These are phyloP conservation scores for Poa annua DNA, from an alignment of 176 grass and related monocot genomes.

Conservation along the genomic window DNA sequence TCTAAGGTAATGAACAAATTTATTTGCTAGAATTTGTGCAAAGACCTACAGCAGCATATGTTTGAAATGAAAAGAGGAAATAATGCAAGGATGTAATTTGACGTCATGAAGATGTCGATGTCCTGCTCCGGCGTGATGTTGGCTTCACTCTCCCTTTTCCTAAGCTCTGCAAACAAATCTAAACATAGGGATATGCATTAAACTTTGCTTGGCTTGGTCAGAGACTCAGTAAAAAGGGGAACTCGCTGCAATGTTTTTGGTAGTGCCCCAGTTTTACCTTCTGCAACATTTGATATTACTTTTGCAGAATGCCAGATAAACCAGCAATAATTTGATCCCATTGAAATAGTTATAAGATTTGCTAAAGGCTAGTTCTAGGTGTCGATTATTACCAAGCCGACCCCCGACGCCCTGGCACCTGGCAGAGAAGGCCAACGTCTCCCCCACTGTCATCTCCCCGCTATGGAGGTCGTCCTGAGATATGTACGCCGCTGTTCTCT, in stretches of 20 bases:
- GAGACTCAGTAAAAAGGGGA: not conserved
- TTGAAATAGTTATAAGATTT: not conserved
- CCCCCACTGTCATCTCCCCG: conserved; percentile 69
- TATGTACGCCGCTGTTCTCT: conserved; percentile 55
- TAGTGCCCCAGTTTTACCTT: not conserved
- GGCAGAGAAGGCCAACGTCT: conserved; percentile 60
- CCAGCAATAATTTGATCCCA: not conserved
- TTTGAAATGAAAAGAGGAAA: not conserved
- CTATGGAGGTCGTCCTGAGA: conserved; percentile 65
- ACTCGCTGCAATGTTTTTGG: not conserved
- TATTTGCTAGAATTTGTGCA: not conserved
- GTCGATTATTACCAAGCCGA: conserved; percentile 38
- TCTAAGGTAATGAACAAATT: not conserved
- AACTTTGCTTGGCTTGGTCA: not conserved
- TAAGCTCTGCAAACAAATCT: conserved; percentile 66
- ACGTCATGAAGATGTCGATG: conserved; percentile 73
- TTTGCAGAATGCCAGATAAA: not conserved
- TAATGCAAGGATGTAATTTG: not conserved
- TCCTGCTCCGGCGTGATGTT: conserved; percentile 56
- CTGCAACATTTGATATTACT: not conserved
- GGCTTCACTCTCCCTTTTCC: conserved; percentile 55
- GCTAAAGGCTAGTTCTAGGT: not conserved
- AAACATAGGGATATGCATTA: not conserved
- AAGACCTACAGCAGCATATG: not conserved
- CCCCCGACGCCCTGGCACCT: conserved; percentile 60